These are phyloP conservation scores for Coniella lustricola DNA, from an alignment of 2,329 filamentous ascomycete genomes.

Conservation along the genomic window DNA sequence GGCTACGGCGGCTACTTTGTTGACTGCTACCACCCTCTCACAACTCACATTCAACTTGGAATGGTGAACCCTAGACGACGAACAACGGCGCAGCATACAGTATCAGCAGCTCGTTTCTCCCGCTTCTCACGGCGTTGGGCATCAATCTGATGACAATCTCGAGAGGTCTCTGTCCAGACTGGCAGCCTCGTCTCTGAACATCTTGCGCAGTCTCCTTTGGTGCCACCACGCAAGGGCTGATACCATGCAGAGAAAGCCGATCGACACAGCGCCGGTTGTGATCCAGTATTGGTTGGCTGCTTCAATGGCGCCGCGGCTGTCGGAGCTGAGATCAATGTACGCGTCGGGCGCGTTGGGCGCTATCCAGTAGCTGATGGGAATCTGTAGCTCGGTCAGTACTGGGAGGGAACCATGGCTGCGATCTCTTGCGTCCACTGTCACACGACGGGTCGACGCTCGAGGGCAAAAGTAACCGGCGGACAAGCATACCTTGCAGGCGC, in stretches of 20 bases:
- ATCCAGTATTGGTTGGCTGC: constrained; percentile 21
- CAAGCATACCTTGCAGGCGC: constrained; percentile 16
- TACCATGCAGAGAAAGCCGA: constrained; percentile 21
- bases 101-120: too few relatives aligned
- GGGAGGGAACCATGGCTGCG: too few relatives aligned
- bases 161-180: constrained; percentile 15
- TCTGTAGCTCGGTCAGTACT: not conserved
- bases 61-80: too few relatives aligned
- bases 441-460: too few relatives aligned
- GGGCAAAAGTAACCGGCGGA: not conserved
- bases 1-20: too few relatives aligned
- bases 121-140: too few relatives aligned
- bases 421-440: too few relatives aligned
- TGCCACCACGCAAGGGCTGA: constrained; percentile 28
- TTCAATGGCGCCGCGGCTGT: constrained; percentile 20
- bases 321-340: constrained; percentile 23
- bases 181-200: constrained; percentile 24
- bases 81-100: too few relatives aligned
- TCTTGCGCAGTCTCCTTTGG: constrained; percentile 24
- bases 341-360: constrained; percentile 14
- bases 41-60: too few relatives aligned
- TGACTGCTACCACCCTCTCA: too few relatives aligned
- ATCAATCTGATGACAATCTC: too few relatives aligned
- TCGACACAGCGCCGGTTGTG: constrained; percentile 20
- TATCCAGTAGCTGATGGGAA: constrained; percentile 15